phyloP scores from a whole-genome alignment of 345 rosid species.

The Citrus hindsii region DNA sequence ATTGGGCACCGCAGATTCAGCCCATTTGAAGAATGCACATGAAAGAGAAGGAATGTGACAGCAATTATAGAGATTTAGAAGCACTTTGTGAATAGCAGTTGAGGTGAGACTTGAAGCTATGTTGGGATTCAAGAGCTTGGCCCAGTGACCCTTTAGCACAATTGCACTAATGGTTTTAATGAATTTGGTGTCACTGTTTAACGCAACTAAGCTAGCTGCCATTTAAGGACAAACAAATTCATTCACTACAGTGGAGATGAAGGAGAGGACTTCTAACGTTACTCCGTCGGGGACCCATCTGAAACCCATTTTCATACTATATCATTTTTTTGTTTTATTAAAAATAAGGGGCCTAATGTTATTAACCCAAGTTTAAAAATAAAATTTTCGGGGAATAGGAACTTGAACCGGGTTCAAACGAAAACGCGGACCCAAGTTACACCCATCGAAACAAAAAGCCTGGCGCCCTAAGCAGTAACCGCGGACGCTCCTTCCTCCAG shows the following conservation, averaged over 20 bases:
- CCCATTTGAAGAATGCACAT: constrained; percentile 58
- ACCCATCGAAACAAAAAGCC: neutral
- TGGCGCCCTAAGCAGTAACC: neutral
- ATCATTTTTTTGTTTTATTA: no score
- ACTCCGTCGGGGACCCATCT: no score
- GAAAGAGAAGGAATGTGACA: constrained; percentile 40
- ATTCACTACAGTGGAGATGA: no score
- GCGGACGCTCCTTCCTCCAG: neutral
- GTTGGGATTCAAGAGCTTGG: constrained; percentile 36
- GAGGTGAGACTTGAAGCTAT: constrained; percentile 39
- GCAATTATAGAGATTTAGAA: constrained; percentile 40
- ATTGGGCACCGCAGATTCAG: constrained; percentile 38
- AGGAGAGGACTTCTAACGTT: no score
- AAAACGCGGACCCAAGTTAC: neutral
- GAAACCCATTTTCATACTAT: no score
- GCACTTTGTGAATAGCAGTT: constrained; percentile 41
- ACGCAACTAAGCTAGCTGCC: constrained; percentile 17
- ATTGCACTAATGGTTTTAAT: constrained; percentile 43
- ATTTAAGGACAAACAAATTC: neutral
- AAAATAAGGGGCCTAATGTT: no score
- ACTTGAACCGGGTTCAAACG: neutral
- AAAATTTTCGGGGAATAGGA: neutral
- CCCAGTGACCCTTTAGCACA: constrained; percentile 69
- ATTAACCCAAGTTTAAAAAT: no score
- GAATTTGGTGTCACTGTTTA: constrained; percentile 30